Base-by-base conservation (phyloP, 2,329 filamentous ascomycete species). In the Ceratocystis eucalypticola region DNA sequence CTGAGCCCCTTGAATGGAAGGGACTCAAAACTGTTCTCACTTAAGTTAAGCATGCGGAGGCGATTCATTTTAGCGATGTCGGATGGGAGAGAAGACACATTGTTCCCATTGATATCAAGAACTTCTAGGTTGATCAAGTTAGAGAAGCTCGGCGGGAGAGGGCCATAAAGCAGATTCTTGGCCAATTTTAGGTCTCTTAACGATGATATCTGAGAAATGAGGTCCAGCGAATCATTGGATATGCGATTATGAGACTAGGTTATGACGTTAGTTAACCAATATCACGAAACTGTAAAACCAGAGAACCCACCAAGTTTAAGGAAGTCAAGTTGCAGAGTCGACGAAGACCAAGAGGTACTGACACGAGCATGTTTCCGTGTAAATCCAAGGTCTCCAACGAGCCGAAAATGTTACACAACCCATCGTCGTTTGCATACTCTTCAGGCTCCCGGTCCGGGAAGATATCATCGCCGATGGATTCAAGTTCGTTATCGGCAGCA, bases 401-500 rank as follows among this genome's bases (percentile, higher is more conserved):
- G 1, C 85, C 88, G 76, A 97, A 96, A 69, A 94, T 88, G 70
- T 87, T 87, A 1, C 85, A 88, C 67, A 80, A 80, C 20, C 88
- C 84, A 37, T 85, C 81, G 6, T 83, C 80, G 48, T 84, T 74
- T 20, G 82, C 78, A 44, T 66, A 68, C 15, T 64, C 61, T 8
- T 80, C 77, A 0, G 82, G 80, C 45, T 80, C 78, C 22, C 80
- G 75, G 71, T 96, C 91, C 0, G 93, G 92, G 71, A 97, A 96
- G 20, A 91, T 79, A 1, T 79, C 77, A 20, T 94, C 89, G 1
- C 85, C 82, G 44, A 97, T 79, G 41, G 80, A 79, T 71, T 89
- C 85, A 61, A 99, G 75, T 72, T 96, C 89, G 72, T 99, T 97
- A 72, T 96, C 91, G 7, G 93, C 91, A 5, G 89, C 91, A 69